phyloP scores from a whole-genome alignment of 305 asterid species.

The Solanum hybrid region DNA sequence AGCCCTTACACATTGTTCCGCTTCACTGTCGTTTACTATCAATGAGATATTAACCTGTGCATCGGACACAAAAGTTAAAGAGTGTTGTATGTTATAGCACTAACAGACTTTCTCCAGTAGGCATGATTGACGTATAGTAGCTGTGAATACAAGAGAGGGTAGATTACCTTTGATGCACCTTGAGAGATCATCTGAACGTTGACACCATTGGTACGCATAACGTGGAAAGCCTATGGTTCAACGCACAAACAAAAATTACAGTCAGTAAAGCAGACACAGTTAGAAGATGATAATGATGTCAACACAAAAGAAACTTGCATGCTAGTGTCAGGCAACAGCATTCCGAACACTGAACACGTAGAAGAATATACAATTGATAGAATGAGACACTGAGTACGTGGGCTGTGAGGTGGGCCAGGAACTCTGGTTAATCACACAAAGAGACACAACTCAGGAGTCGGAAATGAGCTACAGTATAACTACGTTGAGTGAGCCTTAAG shows the following conservation, averaged over 20 bases:
- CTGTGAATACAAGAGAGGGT: neutral
- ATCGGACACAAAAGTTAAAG: neutral
- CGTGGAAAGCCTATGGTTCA: conserved; percentile 64
- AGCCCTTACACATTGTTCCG: conserved; percentile 78
- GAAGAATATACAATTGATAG: neutral
- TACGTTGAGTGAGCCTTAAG: neutral
- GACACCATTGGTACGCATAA: conserved; percentile 53
- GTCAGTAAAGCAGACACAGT: neutral
- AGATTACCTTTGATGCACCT: conserved; percentile 74
- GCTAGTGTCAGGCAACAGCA: neutral
- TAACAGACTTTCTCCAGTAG: neutral
- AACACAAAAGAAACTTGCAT: neutral
- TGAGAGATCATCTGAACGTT: conserved; percentile 97
- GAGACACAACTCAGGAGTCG: neutral
- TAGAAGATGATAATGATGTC: neutral
- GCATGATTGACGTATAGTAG: neutral
- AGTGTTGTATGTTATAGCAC: neutral
- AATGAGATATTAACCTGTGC: conserved; percentile 67
- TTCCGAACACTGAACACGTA: neutral
- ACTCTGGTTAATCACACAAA: neutral
- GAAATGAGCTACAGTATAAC: neutral
- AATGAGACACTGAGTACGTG: neutral
- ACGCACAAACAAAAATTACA: neutral
- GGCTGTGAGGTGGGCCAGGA: neutral
- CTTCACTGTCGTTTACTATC: conserved; percentile 81